Evolutionary conservation across 352 stramenopile species (phyloP).

Genomic region (Phytophthora idaei): DNA sequence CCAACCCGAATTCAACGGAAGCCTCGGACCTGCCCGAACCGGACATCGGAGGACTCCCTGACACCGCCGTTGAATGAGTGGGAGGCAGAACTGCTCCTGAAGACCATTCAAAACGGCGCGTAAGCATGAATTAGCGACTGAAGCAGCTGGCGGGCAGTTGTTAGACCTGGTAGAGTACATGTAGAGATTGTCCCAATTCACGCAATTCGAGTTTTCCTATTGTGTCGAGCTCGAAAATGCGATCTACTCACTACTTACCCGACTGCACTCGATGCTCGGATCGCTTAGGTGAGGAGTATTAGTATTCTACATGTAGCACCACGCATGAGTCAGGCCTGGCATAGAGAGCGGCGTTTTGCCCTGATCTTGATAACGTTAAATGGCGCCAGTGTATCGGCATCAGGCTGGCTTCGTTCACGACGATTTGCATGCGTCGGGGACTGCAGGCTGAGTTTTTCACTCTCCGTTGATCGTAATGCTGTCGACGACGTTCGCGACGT

Average conservation of each 20-base stretch:
- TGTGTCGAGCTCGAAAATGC: not conserved
- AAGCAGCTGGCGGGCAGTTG: not conserved
- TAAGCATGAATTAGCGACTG: not conserved
- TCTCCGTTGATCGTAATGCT: constrained; percentile 30
- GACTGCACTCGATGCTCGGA: not conserved
- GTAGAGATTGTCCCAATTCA: constrained; percentile 7
- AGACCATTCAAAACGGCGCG: constrained; percentile 26
- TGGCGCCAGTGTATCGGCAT: not conserved
- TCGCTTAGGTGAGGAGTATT: not conserved
- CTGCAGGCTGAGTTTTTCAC: not conserved
- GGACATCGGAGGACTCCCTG: constrained; percentile 7
- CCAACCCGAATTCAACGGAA: constrained; percentile 2
- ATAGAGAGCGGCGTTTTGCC: constrained; percentile 2
- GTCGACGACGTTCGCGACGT: constrained; percentile 28
- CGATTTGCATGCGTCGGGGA: constrained; percentile 20
- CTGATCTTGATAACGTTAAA: not conserved
- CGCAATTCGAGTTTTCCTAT: not conserved
- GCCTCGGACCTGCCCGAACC: constrained; percentile 19
- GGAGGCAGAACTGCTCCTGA: constrained; percentile 29
- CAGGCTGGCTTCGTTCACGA: not conserved
- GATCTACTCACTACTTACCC: not conserved
- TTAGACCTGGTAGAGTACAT: constrained; percentile 9
- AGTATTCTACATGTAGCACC: not conserved
- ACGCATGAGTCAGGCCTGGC: constrained; percentile 8
- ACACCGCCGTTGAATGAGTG: constrained; percentile 24